Base-by-base conservation (phyloP, 306 rosid species). In the Prunus dulcis region DNA sequence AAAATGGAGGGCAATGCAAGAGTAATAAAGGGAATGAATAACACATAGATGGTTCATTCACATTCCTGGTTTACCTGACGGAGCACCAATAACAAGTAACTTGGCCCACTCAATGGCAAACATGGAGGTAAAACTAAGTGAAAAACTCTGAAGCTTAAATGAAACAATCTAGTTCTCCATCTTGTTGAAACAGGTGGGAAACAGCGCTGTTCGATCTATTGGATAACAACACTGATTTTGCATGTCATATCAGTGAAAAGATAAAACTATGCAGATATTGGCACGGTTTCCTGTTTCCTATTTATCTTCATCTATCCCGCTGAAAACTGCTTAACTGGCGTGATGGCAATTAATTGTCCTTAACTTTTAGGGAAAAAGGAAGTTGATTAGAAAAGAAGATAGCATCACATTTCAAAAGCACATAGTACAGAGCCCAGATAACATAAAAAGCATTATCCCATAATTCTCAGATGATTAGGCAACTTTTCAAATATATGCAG, bases 341-440 rank as follows among this genome's bases (percentile, higher is more conserved):
- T 13, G 22, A 56, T 56, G 76, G 17, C 18, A 20, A 38, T 56
- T 41, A 3, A 72, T 15, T 20, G 34, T 20, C 65, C 32, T 53
- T 20, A 9, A 55, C 19, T 43, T 53, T 12, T 71, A 55, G 3
- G 58, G 12, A 0, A 13, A 32, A 72, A 14, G 41, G 22, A 22
- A 66, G 52, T 66, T 12, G 71, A 53, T 38, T 72, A 67, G 41
- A 72, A 72, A 51, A 4, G 14, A 63, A 28, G 67, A 23, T 63
- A 30, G 45, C 67, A 30, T 63, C 27, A 30, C 3, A 30, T 15
- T 63, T 17, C 67, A 27, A 30, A n/a, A 38, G 43, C 43, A 38
- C 43, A 38, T 30, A 30, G 43, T 30, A 30, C 45, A 17, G 67
- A 17, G 1, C 46, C 46, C 45, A 30, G 14, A 12, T 63, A 30